A percentile compares a stretch with the other conserved stretches of the same genome.
These are phyloP conservation scores for Eucalyptus guilfoylei DNA, from an alignment of 345 rosid species.

Conservation along the genomic window DNA sequence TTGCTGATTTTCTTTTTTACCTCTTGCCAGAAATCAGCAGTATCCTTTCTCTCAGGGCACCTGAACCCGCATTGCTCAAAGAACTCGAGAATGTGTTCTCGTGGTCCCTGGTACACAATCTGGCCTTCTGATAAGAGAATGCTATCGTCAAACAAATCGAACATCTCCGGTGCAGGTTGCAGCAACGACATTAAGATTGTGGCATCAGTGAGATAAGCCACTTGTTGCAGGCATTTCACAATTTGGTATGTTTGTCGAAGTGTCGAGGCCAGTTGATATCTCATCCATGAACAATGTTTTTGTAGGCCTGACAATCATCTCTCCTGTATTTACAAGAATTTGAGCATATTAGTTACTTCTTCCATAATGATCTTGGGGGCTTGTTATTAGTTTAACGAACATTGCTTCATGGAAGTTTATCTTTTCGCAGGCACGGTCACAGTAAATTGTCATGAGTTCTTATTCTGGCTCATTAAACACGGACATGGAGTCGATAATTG, in stretches of 20 bases:
- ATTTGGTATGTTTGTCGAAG: slow-evolving; percentile 82
- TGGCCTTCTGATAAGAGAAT: slow-evolving; percentile 68
- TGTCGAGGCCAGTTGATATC: slow-evolving; percentile 85
- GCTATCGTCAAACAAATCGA: slow-evolving; percentile 70
- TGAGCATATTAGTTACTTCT: not conserved
- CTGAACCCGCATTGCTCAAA: slow-evolving; percentile 53
- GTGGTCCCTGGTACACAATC: slow-evolving; percentile 83
- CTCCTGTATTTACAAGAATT: slow-evolving; percentile 26
- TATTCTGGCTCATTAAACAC: too few relatives aligned
- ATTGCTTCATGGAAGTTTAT: not conserved
- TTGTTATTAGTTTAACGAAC: not conserved
- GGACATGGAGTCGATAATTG: not conserved
- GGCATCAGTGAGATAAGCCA: slow-evolving; percentile 56
- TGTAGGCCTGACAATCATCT: slow-evolving; percentile 92
- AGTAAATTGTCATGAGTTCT: not conserved
- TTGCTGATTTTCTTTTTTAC: slow-evolving; percentile 3
- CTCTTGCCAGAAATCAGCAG: slow-evolving; percentile 91
- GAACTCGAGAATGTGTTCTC: slow-evolving; percentile 41
- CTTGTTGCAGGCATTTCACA: slow-evolving; percentile 73
- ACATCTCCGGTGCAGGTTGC: slow-evolving; percentile 84
- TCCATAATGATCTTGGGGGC: not conserved
- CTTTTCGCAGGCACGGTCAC: not conserved
- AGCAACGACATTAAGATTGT: slow-evolving; percentile 70
- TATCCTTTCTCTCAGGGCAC: slow-evolving; percentile 74
- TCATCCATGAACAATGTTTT: slow-evolving; percentile 89